Evolutionary conservation across 1,284 basidiomycete genomes (phyloP), one percentile per base, ranked within the genome.

Genomic region (Sanguinoderma infundibulare): DNA sequence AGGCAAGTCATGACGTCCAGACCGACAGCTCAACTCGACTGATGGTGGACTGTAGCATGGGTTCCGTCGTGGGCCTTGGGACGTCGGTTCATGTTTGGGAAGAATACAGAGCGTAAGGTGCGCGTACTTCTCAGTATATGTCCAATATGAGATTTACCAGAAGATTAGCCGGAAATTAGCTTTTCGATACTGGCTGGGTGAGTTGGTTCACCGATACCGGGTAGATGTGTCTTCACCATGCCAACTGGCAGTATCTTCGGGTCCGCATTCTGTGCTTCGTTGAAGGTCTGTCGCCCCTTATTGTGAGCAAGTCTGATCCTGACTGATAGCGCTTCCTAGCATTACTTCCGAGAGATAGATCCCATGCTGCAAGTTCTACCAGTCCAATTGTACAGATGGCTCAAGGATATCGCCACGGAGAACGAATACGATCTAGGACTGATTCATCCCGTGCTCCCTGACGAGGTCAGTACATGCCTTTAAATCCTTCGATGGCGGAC

Each of bases 61-160:
- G 77, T 81, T 26, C 79, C 79, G 7, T 76, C 76, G 0, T 81
- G 79, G 79, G 58, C 75, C 1, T 67, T 81, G 14, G 79, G 79
- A 0, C 63, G 79, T 35, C 69, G 64, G 14, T 81, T 80, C 59
- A 62, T 70, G 34, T 70, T 71, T 28, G 79, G 79, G 0, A 72
- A 68, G 62, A 77, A 68, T 39, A 59, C 71, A 5, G 76, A 80
- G 39, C 64, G 75, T 26, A 66, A 68, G 34, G 75, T 74, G 64
- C 53, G 74, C n/a, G n/a, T n/a, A n/a, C n/a, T n/a, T n/a, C n/a
- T n/a, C n/a, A n/a, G n/a, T n/a, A n/a, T n/a, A n/a, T n/a, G n/a
- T n/a, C n/a, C n/a, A n/a, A n/a, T n/a, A 40, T 54, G 30, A 28
- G 5, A 26, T 28, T 36, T 28, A 34, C 10, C 34, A 36, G 24